Evolutionary conservation across 164 flowering plant genomes (phyloP).

Genomic region (Magnolia kwangsiensis): DNA sequence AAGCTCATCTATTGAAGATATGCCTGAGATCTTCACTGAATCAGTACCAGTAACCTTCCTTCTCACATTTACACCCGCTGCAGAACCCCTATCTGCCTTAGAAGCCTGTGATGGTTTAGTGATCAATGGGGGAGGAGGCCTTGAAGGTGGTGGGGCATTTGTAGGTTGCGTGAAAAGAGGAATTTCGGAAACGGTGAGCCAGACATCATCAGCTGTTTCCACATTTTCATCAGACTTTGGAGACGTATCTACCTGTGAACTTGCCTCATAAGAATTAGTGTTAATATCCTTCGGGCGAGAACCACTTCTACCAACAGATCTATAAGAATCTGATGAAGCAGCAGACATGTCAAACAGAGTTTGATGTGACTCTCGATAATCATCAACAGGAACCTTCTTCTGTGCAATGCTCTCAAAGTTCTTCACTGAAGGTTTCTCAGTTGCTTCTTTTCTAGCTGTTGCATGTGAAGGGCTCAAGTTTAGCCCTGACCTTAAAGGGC

Average conservation of each 20-base stretch:
- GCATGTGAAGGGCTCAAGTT: conserved; percentile 21
- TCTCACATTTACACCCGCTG: conserved; percentile 34
- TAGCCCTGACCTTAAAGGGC: conserved; percentile 33
- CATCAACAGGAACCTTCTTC: conserved; percentile 37
- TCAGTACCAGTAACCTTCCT: conserved; percentile 43
- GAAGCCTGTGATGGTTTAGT: conserved; percentile 48
- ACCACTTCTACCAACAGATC: conserved; percentile 29
- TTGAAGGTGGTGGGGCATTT: conserved; percentile 93
- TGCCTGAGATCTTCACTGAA: conserved; percentile 33
- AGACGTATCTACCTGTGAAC: conserved; percentile 33
- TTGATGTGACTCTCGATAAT: conserved; percentile 42
- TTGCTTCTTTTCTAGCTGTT: conserved; percentile 29
- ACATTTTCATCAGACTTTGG: conserved; percentile 41
- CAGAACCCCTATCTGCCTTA: conserved; percentile 37
- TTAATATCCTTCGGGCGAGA: conserved; percentile 36
- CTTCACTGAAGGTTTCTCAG: conserved; percentile 33
- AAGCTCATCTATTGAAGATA: conserved; percentile 64
- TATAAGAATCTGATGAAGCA: conserved; percentile 38
- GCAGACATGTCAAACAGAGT: conserved; percentile 51
- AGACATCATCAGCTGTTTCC: conserved; percentile 57
- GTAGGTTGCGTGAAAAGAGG: conserved; percentile 92
- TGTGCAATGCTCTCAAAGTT: conserved; percentile 32
- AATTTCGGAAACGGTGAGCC: conserved; percentile 89
- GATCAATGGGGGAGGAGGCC: conserved; percentile 61
- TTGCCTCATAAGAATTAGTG: conserved; percentile 31